Evolutionary conservation across 768 basidiomycete genomes (phyloP).

Genomic region (Auricularia sp.): DNA sequence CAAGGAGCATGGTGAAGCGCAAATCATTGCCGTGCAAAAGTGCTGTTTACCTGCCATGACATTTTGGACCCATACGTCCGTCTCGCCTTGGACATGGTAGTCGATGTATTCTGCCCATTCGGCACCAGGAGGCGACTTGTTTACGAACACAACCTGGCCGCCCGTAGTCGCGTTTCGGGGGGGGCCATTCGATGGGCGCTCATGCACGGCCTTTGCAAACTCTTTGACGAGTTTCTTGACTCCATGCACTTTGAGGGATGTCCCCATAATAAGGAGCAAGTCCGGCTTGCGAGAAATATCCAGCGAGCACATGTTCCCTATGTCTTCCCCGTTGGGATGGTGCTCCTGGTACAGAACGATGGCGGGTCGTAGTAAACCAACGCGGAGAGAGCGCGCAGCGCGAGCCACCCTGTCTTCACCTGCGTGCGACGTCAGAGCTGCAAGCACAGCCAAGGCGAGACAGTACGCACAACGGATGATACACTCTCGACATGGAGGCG

Average conservation of each 20-base stretch:
- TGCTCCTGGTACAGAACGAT: conserved; percentile 94
- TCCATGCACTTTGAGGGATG: conserved; percentile 92
- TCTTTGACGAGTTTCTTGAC: conserved; percentile 90
- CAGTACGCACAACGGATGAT: conserved; percentile 57
- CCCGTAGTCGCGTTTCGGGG: conserved; percentile 23
- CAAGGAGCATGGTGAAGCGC: not conserved
- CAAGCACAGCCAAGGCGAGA: conserved; percentile 1
- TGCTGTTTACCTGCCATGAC: conserved; percentile 38
- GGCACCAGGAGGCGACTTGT: conserved; percentile 71
- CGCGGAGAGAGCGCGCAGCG: conserved; percentile 64
- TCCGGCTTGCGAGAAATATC: conserved; percentile 80
- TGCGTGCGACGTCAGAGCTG: conserved; percentile 20
- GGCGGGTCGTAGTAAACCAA: conserved; percentile 81
- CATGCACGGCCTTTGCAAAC: conserved; percentile 77
- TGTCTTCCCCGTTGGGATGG: conserved; percentile 86
- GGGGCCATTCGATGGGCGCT: conserved; percentile 19
- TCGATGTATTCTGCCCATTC: conserved; percentile 93
- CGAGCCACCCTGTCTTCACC: conserved; percentile 75
- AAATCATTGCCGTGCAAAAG: not conserved
- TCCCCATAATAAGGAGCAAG: conserved; percentile 93
- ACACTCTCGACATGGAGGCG: conserved; percentile 87
- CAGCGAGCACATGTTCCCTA: conserved; percentile 66
- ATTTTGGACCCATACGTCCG: conserved; percentile 70
- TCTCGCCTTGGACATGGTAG: conserved; percentile 74
- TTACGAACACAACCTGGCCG: conserved; percentile 81